Evolutionary conservation across 176 grass and related monocot species (phyloP).

Genomic region (Chloris gayana): DNA sequence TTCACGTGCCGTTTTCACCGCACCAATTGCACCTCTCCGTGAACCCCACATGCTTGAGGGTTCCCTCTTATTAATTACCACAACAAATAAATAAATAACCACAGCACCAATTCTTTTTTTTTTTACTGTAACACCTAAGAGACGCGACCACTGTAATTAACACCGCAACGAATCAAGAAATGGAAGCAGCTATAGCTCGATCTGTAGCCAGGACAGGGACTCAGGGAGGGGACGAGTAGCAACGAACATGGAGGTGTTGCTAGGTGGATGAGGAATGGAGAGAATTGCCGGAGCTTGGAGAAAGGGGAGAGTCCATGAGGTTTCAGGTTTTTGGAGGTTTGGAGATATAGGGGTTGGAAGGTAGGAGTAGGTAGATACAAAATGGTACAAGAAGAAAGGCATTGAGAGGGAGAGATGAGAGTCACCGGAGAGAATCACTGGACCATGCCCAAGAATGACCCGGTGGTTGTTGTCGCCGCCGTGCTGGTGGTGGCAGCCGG

Average conservation of each 20-base stretch:
- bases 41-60: conserved; percentile 54
- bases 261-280: conserved; percentile 46
- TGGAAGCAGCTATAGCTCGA: conserved; percentile 30
- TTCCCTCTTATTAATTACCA: conserved; percentile 69
- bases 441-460: conserved; percentile 98
- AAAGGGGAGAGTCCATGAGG: conserved; percentile 30
- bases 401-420: conserved; percentile 16
- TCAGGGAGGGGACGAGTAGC: conserved; percentile 13
- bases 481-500: conserved; percentile 42
- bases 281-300: conserved; percentile 38
- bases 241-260: conserved; percentile 33
- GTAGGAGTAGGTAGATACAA: conserved; percentile 72
- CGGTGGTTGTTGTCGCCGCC: conserved; percentile 59
- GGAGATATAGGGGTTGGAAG: conserved; percentile 35
- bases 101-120: conserved; percentile 47
- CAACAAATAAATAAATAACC: conserved; percentile 95
- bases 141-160: conserved; percentile 36
- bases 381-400: conserved; percentile 44
- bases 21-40: conserved; percentile 32
- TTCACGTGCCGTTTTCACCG: conserved; percentile 43
- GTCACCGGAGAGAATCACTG: conserved; percentile 56
- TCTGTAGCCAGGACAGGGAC: background rate
- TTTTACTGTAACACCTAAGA: conserved; percentile 39
- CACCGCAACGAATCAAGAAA: conserved; percentile 63
- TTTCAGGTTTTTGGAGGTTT: conserved; percentile 45